phyloP scores from a whole-genome alignment of 2,329 filamentous ascomycete species.

The Fusarium marasasianum region DNA sequence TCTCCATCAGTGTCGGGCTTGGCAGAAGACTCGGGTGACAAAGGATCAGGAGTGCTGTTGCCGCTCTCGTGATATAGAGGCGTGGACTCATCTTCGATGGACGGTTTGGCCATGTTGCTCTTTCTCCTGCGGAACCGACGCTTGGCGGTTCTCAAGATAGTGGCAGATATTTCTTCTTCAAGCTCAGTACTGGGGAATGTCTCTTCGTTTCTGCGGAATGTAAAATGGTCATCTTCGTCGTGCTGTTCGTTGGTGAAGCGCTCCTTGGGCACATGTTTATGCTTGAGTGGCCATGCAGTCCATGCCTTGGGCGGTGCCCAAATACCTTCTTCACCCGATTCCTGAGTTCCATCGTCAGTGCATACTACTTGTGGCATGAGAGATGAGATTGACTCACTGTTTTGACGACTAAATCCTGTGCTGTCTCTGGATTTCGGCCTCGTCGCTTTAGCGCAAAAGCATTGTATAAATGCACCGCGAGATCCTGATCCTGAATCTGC shows the following conservation, averaged over 20 bases:
- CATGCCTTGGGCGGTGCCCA: slow-evolving; percentile 70
- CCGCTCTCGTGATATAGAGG: slow-evolving; percentile 7
- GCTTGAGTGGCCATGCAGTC: slow-evolving; percentile 86
- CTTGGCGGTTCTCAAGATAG: slow-evolving; percentile 73
- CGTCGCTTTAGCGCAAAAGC: slow-evolving; percentile 71
- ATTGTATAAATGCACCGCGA: slow-evolving; percentile 83
- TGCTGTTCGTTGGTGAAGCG: slow-evolving; percentile 58
- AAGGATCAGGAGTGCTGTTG: slow-evolving; percentile 1
- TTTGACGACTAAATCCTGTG: slow-evolving; percentile 42
- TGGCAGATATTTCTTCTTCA: slow-evolving; percentile 75
- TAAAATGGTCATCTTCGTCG: slow-evolving; percentile 62
- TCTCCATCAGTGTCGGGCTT: slow-evolving; percentile 27
- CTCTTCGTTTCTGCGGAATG: slow-evolving; percentile 55
- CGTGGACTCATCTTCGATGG: slow-evolving; percentile 35
- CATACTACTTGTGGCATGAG: neutral
- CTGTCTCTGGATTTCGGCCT: slow-evolving; percentile 40
- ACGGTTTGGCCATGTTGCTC: slow-evolving; percentile 25
- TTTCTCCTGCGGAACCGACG: slow-evolving; percentile 61
- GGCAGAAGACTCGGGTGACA: slow-evolving; percentile 32
- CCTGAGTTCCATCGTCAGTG: slow-evolving; percentile 33
- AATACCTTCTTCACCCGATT: slow-evolving; percentile 43
- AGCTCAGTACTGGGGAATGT: slow-evolving; percentile 67
- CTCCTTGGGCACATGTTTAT: slow-evolving; percentile 67
- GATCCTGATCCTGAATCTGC: slow-evolving; percentile 69
- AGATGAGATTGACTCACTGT: slow-evolving; percentile 35